Percentiles rank a stretch among this genome's conserved stretches.
These are phyloP conservation scores for Saitozyma podzolica DNA, from an alignment of 768 basidiomycete genomes.

Conservation along the genomic window DNA sequence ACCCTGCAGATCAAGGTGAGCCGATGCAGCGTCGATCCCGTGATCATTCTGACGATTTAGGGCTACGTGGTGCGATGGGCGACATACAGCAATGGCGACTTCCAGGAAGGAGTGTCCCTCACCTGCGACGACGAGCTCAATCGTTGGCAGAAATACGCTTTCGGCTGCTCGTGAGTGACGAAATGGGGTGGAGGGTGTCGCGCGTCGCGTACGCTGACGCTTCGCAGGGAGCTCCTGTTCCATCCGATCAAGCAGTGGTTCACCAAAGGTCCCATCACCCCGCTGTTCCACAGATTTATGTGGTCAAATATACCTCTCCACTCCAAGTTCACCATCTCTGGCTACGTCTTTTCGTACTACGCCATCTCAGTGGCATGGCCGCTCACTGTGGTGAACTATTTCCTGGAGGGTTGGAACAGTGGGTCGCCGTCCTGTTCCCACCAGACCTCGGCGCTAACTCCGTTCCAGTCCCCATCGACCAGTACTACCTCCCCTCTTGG, in stretches of 20 bases:
- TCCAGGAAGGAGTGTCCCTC: conserved; percentile 87
- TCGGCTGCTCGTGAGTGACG: conserved; percentile 41
- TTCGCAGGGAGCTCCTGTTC: conserved; percentile 64
- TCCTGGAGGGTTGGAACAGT: conserved; percentile 62
- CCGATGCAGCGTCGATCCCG: background rate
- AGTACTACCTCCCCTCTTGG: conserved; percentile 56
- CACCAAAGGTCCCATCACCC: conserved; percentile 73
- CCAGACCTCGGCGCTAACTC: conserved; percentile 1
- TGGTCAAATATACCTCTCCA: conserved; percentile 58
- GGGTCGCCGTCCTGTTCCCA: conserved; percentile 8
- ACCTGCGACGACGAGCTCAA: conserved; percentile 89
- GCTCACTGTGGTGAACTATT: conserved; percentile 69
- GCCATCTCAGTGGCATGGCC: conserved; percentile 63
- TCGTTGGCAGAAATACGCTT: conserved; percentile 74
- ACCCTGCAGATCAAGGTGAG: conserved; percentile 65
- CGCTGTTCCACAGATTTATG: conserved; percentile 49
- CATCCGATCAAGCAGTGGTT: conserved; percentile 79
- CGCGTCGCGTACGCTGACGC: conserved; percentile 12
- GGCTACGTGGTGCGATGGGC: conserved; percentile 59
- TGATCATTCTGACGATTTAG: conserved; percentile 1
- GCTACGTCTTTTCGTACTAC: conserved; percentile 57
- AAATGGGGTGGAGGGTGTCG: no score
- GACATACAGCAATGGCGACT: conserved; percentile 77
- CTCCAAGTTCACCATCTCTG: conserved; percentile 60
- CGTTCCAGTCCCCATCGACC: conserved; percentile 62